A percentile compares a stretch with the other conserved stretches of the same genome.
Evolutionary conservation across 148 eudicot species (phyloP).

Genomic region (Polygonum maritimum): DNA sequence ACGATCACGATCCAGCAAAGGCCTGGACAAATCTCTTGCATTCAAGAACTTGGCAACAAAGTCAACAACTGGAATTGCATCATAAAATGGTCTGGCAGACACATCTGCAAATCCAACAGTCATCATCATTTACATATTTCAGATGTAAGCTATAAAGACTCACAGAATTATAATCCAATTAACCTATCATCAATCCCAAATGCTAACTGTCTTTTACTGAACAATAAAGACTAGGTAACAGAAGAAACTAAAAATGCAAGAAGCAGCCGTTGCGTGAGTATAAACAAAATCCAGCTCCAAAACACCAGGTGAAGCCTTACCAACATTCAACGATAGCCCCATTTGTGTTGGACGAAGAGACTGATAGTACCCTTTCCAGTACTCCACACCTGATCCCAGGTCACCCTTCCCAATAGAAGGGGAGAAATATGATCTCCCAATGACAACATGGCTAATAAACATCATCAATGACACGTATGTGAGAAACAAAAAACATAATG

Average conservation of each 20-base stretch:
- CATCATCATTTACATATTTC: neutral
- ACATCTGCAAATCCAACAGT: slow-evolving; percentile 37
- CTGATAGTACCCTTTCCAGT: slow-evolving; percentile 80
- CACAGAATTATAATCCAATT: neutral
- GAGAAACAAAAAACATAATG: neutral
- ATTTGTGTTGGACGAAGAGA: slow-evolving; percentile 82
- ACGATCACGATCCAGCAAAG: slow-evolving; percentile 44
- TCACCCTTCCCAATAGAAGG: slow-evolving; percentile 20
- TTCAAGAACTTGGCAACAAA: slow-evolving; percentile 29
- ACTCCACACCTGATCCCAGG: slow-evolving; percentile 54
- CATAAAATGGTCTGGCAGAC: slow-evolving; percentile 66
- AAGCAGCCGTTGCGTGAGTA: neutral
- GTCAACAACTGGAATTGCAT: slow-evolving; percentile 33
- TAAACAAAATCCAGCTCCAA: neutral
- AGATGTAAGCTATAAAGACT: neutral
- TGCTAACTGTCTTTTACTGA: neutral
- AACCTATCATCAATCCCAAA: neutral
- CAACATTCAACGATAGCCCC: slow-evolving; percentile 75
- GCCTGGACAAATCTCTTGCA: slow-evolving; percentile 27
- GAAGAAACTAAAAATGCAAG: neutral
- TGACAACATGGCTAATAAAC: slow-evolving; percentile 29
- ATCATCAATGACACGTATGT: neutral
- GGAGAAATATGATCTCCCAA: slow-evolving; percentile 69
- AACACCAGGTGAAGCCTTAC: slow-evolving; percentile 23
- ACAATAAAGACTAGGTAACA: neutral